Evolutionary conservation across 73 alveolate genomes (phyloP).

Genomic region (Breviolum minutum): DNA sequence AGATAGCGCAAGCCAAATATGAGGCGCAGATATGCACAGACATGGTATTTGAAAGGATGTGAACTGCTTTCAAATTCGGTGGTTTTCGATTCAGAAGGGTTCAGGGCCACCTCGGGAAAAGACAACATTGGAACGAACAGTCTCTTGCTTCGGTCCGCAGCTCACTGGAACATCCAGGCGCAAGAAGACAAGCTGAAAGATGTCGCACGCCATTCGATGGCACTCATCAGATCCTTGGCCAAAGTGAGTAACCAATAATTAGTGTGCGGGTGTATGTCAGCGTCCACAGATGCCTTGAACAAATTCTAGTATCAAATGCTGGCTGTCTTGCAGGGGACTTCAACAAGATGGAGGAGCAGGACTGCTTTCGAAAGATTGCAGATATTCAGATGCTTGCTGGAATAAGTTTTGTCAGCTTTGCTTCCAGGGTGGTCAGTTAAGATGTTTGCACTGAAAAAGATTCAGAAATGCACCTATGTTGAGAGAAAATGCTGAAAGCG

Average conservation of each 20-base stretch:
- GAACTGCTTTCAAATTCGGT: no score
- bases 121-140: not conserved
- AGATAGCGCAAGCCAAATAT: constrained; percentile 65
- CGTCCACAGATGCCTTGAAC: not conserved
- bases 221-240: constrained; percentile 42
- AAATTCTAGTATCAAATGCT: no score
- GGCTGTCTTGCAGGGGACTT: constrained; percentile 25
- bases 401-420: not conserved
- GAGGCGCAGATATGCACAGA: constrained; percentile 17
- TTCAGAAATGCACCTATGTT: not conserved
- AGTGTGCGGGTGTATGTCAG: not conserved
- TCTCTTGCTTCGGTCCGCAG: not conserved
- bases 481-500: no score
- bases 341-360: constrained; percentile 85
- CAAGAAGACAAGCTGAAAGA: constrained; percentile 87
- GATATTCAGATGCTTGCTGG: constrained; percentile 57
- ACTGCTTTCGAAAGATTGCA: constrained; percentile 57
- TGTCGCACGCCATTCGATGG: constrained; percentile 84
- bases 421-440: no score
- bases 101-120: no score
- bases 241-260: not conserved
- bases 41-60: not conserved
- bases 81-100: no score
- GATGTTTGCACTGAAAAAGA: not conserved
- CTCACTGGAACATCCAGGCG: not conserved